Conservation (phyloP, 768 basidiomycete genomes). For the Arthromyces matolae region DNA sequence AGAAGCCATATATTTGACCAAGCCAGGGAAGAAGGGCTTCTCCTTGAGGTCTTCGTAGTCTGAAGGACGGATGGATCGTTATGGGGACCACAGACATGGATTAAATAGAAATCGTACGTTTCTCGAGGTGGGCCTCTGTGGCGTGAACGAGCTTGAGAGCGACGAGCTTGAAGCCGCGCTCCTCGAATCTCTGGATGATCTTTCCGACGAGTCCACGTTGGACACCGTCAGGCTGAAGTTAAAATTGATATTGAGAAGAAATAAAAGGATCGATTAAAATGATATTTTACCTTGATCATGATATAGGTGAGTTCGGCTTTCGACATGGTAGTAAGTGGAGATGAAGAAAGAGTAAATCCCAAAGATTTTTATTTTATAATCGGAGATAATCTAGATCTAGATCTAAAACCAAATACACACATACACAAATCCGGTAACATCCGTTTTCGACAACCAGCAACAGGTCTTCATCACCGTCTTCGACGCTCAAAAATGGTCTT, state of each 20-base stretch:
- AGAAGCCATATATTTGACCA: constrained; percentile 94
- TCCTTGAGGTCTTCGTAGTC: constrained; percentile 95
- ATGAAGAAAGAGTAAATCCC: constrained; percentile 13
- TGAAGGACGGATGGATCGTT: constrained; percentile 27
- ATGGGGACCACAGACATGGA: constrained; percentile 6
- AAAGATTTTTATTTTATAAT: constrained; percentile 25
- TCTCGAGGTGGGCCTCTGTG: constrained; percentile 81
- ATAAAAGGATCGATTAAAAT: no score
- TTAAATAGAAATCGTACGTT: constrained; percentile 50
- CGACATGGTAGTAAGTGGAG: constrained; percentile 51
- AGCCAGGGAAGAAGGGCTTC: constrained; percentile 93
- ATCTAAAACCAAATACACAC: constrained; percentile 42
- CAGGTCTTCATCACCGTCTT: constrained; percentile 3
- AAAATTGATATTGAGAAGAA: constrained; percentile 8
- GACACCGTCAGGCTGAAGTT: constrained; percentile 90
- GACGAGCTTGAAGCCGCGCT: constrained; percentile 95
- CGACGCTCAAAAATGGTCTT: constrained; percentile 42
- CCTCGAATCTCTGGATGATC: constrained; percentile 95
- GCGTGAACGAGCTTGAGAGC: constrained; percentile 90
- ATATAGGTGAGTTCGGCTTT: constrained; percentile 91
- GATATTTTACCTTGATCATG: constrained; percentile 99
- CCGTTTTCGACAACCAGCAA: constrained; percentile 22
- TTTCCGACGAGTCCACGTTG: constrained; percentile 93
- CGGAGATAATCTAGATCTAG: constrained; percentile 32
- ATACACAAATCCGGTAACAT: constrained; percentile 42